Percentiles rank a stretch among this genome's conserved stretches.
phyloP scores from a whole-genome alignment of 1,139 yeast genomes.

The Scheffersomyces illinoinensis region DNA sequence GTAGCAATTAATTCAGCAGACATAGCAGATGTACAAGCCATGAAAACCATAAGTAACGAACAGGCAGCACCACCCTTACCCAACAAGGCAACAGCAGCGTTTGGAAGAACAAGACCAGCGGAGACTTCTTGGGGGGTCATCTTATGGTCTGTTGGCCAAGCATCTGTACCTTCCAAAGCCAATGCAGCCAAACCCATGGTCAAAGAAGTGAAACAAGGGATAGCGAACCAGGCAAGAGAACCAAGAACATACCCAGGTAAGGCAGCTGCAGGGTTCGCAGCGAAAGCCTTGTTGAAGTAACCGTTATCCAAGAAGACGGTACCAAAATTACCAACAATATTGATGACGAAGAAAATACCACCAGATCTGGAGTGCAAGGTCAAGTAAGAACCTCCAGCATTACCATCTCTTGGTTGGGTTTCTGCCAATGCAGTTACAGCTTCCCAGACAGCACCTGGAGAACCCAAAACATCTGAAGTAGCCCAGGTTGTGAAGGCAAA shows the following conservation, averaged over 20 bases:
- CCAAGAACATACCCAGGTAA: conserved; percentile 90
- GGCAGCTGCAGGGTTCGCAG: conserved; percentile 81
- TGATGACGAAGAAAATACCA: conserved; percentile 81
- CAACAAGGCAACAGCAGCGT: conserved; percentile 80
- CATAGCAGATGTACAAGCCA: conserved; percentile 81
- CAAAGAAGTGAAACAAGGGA: conserved; percentile 79
- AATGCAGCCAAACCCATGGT: conserved; percentile 83
- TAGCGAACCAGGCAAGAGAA: conserved; percentile 90
- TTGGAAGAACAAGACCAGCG: conserved; percentile 82
- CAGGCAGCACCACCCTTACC: conserved; percentile 90
- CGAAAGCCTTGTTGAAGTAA: conserved; percentile 88
- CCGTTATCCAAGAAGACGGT: conserved; percentile 89
- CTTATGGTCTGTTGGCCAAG: conserved; percentile 74
- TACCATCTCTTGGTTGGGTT: conserved; percentile 66
- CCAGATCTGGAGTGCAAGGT: conserved; percentile 79
- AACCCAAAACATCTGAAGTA: conserved; percentile 62
- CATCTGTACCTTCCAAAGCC: conserved; percentile 63
- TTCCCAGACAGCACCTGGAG: conserved; percentile 81
- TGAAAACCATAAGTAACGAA: conserved; percentile 71
- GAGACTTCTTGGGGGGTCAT: conserved; percentile 68
- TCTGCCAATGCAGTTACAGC: conserved; percentile 57
- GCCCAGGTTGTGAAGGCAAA: conserved; percentile 69
- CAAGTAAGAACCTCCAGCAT: conserved; percentile 73
- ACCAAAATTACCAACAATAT: conserved; percentile 84
- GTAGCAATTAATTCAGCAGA: conserved; percentile 89